phyloP scores from a whole-genome alignment of 2,329 filamentous ascomycete species.

The Verticillium nonalfalfae region DNA sequence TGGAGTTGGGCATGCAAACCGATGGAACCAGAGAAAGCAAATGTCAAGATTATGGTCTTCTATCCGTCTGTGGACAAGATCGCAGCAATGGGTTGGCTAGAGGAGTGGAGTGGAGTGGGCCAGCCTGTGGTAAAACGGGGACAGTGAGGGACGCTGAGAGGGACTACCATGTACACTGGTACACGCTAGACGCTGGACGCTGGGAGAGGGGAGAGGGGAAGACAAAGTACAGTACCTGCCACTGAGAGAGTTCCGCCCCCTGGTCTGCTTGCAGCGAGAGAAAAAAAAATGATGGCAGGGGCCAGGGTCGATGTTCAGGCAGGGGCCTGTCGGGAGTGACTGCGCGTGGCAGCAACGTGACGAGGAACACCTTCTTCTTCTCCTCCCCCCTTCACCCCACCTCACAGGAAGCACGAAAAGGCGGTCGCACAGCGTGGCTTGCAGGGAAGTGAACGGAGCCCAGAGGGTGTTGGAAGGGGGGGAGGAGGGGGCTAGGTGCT shows the following conservation, averaged over 20 bases:
- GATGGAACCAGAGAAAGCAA: not conserved
- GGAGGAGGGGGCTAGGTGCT: not conserved
- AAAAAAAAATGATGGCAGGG: not conserved
- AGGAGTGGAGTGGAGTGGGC: not conserved
- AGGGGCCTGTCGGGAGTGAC: not conserved
- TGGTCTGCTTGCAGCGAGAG: not conserved
- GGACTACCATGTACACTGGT: not conserved
- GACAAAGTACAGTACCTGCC: not conserved
- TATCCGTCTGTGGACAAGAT: not conserved
- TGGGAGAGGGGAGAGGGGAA: not conserved
- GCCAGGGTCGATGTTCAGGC: not conserved
- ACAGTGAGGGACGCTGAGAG: too few relatives aligned
- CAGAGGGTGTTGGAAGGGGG: not conserved
- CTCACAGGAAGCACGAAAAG: not conserved
- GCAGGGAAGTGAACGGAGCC: conserved; percentile 11
- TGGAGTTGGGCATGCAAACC: not conserved
- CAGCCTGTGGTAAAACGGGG: too few relatives aligned
- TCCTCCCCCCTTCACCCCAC: too few relatives aligned
- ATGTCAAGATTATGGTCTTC: not conserved
- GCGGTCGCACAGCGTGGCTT: conserved; percentile 10
- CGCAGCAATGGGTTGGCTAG: not conserved
- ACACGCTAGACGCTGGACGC: not conserved
- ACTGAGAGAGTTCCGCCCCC: not conserved
- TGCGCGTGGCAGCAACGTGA: conserved; percentile 12
- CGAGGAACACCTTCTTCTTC: conserved; percentile 1